Evolutionary conservation across 2,329 filamentous ascomycete genomes (phyloP), one percentile per base, ranked within the genome.

Genomic region (Thielaviopsis punctulata): DNA sequence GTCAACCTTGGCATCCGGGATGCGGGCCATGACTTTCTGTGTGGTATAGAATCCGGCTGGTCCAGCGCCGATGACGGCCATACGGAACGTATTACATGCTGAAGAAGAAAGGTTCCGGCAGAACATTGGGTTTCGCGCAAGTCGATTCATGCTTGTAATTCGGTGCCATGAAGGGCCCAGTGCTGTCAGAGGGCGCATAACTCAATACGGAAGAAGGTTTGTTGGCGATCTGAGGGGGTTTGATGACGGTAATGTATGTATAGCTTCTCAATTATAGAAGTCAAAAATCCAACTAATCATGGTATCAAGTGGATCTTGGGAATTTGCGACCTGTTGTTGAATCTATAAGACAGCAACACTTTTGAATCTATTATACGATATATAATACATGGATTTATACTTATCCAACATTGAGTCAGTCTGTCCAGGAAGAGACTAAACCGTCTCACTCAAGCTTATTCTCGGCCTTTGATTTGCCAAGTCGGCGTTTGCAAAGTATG

Each of bases 21-120:
- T 73, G 60, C 81, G 86, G 51, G 77, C 76, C 73, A 96, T 82
- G 52, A 95, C 75, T 54, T 88, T 79, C 61, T 92, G 86, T 1
- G 92, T 83, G 0, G 90, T 86, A 64, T 98, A 98, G 70, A 96
- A 98, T 2, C 92, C 92, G 12, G 92, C 92, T 1, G 92, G 92
- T 1, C 92, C 92, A 24, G 92, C 95, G 49, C 90, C 92, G 59
- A 96, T 78, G 57, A 96, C 77, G 55, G 90, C 92, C 65, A 96
- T 73, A 48, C 86, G 84, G 60, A 90, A 79, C 2, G 79, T 77
- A 47, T 72, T 67, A 54, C 69, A 66, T 52, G 62, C 61, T 47
- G 58, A 58, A 57, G 45, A 55, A 41, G 45, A 52, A 22, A 52
- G 22, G 27, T 15, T 25, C 19, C 25, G 21, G 24, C 19, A 7